Percentiles rank a stretch among this genome's conserved stretches.
These are phyloP conservation scores for Rhizopus sp. DNA, from an alignment of 371 early-diverging fungal species.

Conservation along the genomic window DNA sequence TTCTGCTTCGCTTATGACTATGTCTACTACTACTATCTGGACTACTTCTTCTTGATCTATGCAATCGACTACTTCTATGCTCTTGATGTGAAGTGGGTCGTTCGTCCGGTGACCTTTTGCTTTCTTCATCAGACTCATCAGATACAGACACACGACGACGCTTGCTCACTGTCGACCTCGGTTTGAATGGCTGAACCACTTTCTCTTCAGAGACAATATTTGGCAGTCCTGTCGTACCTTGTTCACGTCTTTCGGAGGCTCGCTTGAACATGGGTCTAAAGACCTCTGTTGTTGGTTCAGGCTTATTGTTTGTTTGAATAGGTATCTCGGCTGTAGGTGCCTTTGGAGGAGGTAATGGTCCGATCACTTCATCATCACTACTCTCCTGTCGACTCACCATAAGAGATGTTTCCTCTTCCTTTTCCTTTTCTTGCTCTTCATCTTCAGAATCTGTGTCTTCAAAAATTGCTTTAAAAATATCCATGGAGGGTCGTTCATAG, in stretches of 20 bases:
- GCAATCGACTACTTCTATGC: slow-evolving; percentile 21
- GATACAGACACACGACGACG: slow-evolving; percentile 37
- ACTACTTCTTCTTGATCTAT: slow-evolving; percentile 24
- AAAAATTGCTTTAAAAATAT: slow-evolving; percentile 87
- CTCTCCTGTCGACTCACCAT: neutral
- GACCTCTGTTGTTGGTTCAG: slow-evolving; percentile 13
- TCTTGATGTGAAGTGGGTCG: slow-evolving; percentile 6
- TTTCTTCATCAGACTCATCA: slow-evolving; percentile 35
- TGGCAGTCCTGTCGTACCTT: slow-evolving; percentile 10
- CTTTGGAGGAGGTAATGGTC: slow-evolving; percentile 36
- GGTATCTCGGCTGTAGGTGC: slow-evolving; percentile 19
- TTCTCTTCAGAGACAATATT: slow-evolving; percentile 37
- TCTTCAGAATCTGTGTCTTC: slow-evolving; percentile 67
- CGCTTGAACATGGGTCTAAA: slow-evolving; percentile 51
- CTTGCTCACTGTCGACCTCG: slow-evolving; percentile 21
- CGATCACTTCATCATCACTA: slow-evolving; percentile 31
- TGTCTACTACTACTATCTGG: slow-evolving; percentile 10
- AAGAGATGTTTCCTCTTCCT: slow-evolving; percentile 4
- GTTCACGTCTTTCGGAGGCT: slow-evolving; percentile 20
- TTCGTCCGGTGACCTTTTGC: slow-evolving; percentile 17
- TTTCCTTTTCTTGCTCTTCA: slow-evolving; percentile 47
- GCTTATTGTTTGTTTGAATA: neutral
- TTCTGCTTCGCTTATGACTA: slow-evolving; percentile 5
- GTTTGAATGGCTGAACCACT: slow-evolving; percentile 43
- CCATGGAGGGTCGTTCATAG: slow-evolving; percentile 76